phyloP scores from a whole-genome alignment of 2,329 filamentous ascomycete species.

The Penicillium sp. region DNA sequence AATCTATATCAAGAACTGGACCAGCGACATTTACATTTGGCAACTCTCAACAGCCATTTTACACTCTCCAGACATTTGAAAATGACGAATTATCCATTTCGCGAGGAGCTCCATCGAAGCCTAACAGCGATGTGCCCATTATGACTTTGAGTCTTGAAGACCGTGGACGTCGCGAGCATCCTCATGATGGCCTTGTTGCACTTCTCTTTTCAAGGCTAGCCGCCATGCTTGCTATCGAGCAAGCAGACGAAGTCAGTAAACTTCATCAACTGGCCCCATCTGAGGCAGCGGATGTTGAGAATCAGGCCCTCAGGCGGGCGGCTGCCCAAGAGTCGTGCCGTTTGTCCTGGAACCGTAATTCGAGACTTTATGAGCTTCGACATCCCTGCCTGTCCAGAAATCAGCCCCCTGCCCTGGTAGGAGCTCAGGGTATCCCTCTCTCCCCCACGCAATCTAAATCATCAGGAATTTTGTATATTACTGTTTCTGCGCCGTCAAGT shows the following conservation, averaged over 20 bases:
- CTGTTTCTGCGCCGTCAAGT: slow-evolving; percentile 41
- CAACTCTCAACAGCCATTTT: slow-evolving; percentile 47
- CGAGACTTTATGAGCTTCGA: slow-evolving; percentile 50
- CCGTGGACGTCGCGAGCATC: slow-evolving; percentile 40
- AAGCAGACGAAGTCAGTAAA: slow-evolving; percentile 46
- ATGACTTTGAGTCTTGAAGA: slow-evolving; percentile 49
- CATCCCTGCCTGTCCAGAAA: slow-evolving; percentile 48
- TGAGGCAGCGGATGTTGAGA: slow-evolving; percentile 48
- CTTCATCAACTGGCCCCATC: slow-evolving; percentile 45
- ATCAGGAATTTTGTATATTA: slow-evolving; percentile 47
- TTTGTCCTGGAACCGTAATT: slow-evolving; percentile 48
- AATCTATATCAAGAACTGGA: slow-evolving; percentile 39
- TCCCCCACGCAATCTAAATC: slow-evolving; percentile 37
- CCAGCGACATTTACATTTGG: slow-evolving; percentile 50
- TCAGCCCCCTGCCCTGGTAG: slow-evolving; percentile 36
- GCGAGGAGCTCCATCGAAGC: slow-evolving; percentile 47
- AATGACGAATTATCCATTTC: slow-evolving; percentile 49
- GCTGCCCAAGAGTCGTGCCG: slow-evolving; percentile 52
- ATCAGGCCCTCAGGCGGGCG: slow-evolving; percentile 48
- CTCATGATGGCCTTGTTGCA: slow-evolving; percentile 49
- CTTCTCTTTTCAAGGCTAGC: slow-evolving; percentile 54
- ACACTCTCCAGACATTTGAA: slow-evolving; percentile 49
- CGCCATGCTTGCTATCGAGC: slow-evolving; percentile 54
- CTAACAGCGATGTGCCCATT: slow-evolving; percentile 47
- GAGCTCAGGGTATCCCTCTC: slow-evolving; percentile 41